Evolutionary conservation across 1,284 basidiomycete genomes (phyloP).

Genomic region (Rhodotorula sp.): DNA sequence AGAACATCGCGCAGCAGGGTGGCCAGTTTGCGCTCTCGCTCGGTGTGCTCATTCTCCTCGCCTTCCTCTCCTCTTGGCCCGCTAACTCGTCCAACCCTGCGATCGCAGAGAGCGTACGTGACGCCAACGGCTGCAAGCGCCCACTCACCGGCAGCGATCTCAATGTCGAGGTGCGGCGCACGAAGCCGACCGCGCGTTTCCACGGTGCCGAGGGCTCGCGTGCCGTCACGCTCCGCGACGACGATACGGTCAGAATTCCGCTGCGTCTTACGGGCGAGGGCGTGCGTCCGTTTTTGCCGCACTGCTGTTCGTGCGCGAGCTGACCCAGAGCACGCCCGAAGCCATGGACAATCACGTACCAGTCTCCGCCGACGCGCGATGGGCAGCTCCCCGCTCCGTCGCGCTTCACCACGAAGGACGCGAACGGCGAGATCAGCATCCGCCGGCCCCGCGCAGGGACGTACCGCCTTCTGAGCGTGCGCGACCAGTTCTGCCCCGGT

Average conservation of each 20-base stretch:
- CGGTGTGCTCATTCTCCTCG: conserved; percentile 10
- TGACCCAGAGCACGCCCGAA: conserved; percentile 48
- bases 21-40: conserved; percentile 70
- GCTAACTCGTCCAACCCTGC: background rate
- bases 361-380: conserved; percentile 45
- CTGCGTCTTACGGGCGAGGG: conserved; percentile 82
- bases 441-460: conserved; percentile 59
- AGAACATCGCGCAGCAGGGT: conserved; percentile 64
- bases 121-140: conserved; percentile 83
- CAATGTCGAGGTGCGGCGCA: conserved; percentile 82
- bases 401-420: conserved; percentile 19
- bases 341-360: conserved; percentile 84
- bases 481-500: conserved; percentile 82
- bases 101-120: conserved; percentile 51
- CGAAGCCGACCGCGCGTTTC: conserved; percentile 85
- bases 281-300: conserved; percentile 57
- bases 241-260: conserved; percentile 70
- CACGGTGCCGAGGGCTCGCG: conserved; percentile 64
- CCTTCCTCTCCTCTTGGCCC: background rate
- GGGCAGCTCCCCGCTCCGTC: background rate
- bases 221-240: conserved; percentile 63
- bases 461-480: conserved; percentile 73
- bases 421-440: conserved; percentile 45
- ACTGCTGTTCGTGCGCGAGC: background rate
- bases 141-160: conserved; percentile 70